Evolutionary conservation across 345 rosid species (phyloP).

Genomic region (Heritiera fomes): DNA sequence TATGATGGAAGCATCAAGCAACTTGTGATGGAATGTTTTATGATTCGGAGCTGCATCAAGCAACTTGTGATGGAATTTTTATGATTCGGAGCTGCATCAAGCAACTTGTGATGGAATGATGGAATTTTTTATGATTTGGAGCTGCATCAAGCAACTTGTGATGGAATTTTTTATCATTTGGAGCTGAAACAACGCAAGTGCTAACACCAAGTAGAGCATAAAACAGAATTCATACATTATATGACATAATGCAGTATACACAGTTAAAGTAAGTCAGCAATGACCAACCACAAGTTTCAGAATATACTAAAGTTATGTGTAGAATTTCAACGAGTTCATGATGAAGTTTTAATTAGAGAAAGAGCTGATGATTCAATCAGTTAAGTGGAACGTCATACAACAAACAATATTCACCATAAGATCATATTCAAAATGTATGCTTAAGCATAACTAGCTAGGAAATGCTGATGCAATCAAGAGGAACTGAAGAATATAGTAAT

Average conservation of each 20-base stretch:
- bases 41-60: too few relatives aligned
- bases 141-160: conserved; percentile 5
- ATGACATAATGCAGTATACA: conserved; percentile 12
- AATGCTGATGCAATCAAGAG: conserved; percentile 16
- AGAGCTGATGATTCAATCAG: conserved; percentile 32
- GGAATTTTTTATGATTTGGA: too few relatives aligned
- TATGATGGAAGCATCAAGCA: conserved; percentile 32
- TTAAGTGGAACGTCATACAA: conserved; percentile 1
- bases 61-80: too few relatives aligned
- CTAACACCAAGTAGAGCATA: conserved; percentile 19
- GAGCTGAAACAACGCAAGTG: conserved; percentile 25
- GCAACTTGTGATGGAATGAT: too few relatives aligned
- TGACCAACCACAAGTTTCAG: background rate
- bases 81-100: too few relatives aligned
- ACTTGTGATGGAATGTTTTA: too few relatives aligned
- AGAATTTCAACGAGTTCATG: background rate
- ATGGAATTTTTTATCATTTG: background rate
- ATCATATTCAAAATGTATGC: background rate
- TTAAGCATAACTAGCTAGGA: background rate
- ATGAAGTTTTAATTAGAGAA: background rate
- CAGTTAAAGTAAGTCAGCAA: background rate
- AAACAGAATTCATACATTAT: conserved; percentile 2
- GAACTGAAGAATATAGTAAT: too few relatives aligned
- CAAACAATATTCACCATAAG: background rate
- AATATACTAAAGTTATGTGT: background rate